phyloP scores from a whole-genome alignment of 1,284 basidiomycete genomes.

The Malassezia japonica region DNA sequence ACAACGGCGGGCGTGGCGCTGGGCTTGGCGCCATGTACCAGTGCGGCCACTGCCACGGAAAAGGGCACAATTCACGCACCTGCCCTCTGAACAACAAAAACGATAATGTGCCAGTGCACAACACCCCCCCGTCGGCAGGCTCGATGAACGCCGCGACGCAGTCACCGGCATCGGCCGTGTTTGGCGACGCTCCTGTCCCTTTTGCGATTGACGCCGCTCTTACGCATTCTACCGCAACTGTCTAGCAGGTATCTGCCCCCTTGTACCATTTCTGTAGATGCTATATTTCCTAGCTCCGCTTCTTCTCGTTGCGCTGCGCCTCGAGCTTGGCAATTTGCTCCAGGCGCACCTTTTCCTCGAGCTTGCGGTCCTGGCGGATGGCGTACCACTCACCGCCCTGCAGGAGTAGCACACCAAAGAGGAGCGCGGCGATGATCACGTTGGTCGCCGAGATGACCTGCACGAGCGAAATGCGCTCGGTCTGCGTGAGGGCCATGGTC shows the following conservation, averaged over 20 bases:
- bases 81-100: slow-evolving; percentile 15
- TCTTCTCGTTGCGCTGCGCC: slow-evolving; percentile 3
- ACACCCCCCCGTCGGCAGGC: background rate
- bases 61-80: slow-evolving; percentile 16
- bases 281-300: background rate
- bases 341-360: slow-evolving; percentile 10
- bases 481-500: slow-evolving; percentile 19
- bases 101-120: background rate
- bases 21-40: slow-evolving; percentile 16
- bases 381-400: slow-evolving; percentile 38
- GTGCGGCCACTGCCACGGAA: slow-evolving; percentile 17
- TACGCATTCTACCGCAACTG: slow-evolving; percentile 1
- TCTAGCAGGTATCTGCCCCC: slow-evolving; percentile 4
- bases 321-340: slow-evolving; percentile 14
- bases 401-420: slow-evolving; percentile 37
- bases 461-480: slow-evolving; percentile 30
- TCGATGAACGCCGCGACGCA: background rate
- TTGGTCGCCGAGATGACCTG: slow-evolving; percentile 40
- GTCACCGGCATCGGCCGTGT: slow-evolving; percentile 1
- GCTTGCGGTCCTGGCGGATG: slow-evolving; percentile 8
- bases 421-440: slow-evolving; percentile 31
- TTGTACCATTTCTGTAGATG: background rate
- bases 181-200: slow-evolving; percentile 9
- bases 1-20: background rate
- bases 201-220: slow-evolving; percentile 13